These are phyloP conservation scores for Ophiostoma australiae DNA, from an alignment of 2,329 filamentous ascomycete genomes.

Conservation along the genomic window DNA sequence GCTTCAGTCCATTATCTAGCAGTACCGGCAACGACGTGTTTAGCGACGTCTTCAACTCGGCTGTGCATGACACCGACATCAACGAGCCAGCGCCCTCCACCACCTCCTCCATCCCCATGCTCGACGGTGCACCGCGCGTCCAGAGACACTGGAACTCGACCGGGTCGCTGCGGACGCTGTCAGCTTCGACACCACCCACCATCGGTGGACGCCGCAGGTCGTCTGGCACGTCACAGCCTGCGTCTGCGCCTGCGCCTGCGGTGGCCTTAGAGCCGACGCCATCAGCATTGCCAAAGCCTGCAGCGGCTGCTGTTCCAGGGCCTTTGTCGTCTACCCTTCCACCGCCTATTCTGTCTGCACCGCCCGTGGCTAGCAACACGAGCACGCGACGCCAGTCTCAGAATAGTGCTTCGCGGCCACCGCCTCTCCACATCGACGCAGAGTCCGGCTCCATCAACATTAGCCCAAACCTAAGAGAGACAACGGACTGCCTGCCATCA, in stretches of 20 bases:
- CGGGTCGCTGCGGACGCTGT: constrained; percentile 37
- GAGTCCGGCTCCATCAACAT: constrained; percentile 21
- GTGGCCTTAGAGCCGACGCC: constrained; percentile 19
- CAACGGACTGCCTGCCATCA: constrained; percentile 37
- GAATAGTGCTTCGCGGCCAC: constrained; percentile 42
- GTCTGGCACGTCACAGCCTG: constrained; percentile 23
- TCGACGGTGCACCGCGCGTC: background rate
- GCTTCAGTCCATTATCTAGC: background rate
- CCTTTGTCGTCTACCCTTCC: background rate
- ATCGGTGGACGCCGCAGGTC: constrained; percentile 34
- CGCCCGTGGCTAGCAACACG: constrained; percentile 29
- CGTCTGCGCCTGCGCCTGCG: background rate
- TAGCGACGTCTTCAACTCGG: background rate
- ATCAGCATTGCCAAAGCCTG: constrained; percentile 31
- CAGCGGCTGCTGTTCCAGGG: constrained; percentile 27
- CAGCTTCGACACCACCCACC: constrained; percentile 48
- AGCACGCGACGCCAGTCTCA: constrained; percentile 48
- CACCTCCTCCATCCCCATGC: too few relatives aligned
- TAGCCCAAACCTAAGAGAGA: background rate
- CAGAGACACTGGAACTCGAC: constrained; percentile 20
- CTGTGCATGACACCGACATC: background rate
- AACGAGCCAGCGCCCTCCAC: background rate
- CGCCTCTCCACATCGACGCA: constrained; percentile 40
- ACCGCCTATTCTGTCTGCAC: background rate
- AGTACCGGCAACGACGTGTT: background rate